Percentiles rank a stretch among this genome's conserved stretches.
phyloP scores from a whole-genome alignment of 2,329 filamentous ascomycete species.

The Podosphaera fusca region DNA sequence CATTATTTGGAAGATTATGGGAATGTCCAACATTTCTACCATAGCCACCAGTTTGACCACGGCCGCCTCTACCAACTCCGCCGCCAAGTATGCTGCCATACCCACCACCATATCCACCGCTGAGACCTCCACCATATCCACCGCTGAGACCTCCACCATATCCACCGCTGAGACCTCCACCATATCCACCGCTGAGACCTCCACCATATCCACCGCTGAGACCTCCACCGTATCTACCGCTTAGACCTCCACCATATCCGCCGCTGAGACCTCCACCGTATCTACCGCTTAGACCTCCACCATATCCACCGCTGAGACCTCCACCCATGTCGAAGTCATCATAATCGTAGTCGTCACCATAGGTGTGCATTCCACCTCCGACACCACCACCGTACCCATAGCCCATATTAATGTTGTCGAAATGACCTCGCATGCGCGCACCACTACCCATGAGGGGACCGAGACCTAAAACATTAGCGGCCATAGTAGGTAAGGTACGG shows the following conservation, averaged over 20 bases:
- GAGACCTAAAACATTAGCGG: not conserved
- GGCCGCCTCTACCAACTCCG: not conserved
- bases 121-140: too few relatives aligned
- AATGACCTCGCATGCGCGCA: not conserved
- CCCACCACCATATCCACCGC: too few relatives aligned
- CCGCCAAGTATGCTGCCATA: not conserved
- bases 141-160: too few relatives aligned
- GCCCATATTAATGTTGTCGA: not conserved
- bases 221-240: too few relatives aligned
- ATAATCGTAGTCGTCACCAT: not conserved
- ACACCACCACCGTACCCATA: not conserved
- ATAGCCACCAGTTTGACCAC: too few relatives aligned
- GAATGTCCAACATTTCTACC: not conserved
- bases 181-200: too few relatives aligned
- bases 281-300: too few relatives aligned
- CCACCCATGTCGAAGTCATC: too few relatives aligned
- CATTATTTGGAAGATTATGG: not conserved
- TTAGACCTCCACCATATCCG: too few relatives aligned
- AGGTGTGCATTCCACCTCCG: not conserved
- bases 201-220: too few relatives aligned
- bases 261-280: too few relatives aligned
- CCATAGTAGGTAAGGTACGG: not conserved
- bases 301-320: not conserved
- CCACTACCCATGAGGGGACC: not conserved
- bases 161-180: too few relatives aligned